Evolutionary conservation across 2,329 filamentous ascomycete species (phyloP).

Genomic region (Pseudocercospora cruenta): DNA sequence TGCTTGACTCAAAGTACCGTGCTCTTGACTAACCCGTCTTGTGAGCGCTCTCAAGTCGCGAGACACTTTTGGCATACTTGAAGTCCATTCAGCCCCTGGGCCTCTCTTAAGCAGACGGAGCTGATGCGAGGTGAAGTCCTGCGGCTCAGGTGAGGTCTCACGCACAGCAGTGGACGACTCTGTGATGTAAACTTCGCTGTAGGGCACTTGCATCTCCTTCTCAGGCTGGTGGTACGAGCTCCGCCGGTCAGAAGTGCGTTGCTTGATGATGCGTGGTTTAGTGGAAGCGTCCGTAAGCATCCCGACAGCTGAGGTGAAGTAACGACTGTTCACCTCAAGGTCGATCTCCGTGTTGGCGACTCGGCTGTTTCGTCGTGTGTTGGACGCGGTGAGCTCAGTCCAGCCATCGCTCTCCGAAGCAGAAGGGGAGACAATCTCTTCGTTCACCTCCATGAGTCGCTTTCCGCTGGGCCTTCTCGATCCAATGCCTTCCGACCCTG

Average conservation of each 20-base stretch:
- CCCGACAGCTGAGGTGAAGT: slow-evolving; percentile 30
- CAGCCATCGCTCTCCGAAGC: slow-evolving; percentile 28
- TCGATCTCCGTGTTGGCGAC: slow-evolving; percentile 27
- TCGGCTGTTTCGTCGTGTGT: slow-evolving; percentile 36
- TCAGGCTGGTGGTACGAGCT: slow-evolving; percentile 17
- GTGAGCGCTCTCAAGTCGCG: slow-evolving; percentile 32
- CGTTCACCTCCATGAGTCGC: slow-evolving; percentile 32
- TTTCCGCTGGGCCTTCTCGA: slow-evolving; percentile 9
- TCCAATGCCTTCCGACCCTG: neutral
- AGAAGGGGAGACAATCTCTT: slow-evolving; percentile 28
- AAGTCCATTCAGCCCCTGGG: slow-evolving; percentile 21
- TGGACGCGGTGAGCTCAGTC: slow-evolving; percentile 30
- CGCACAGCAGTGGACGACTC: slow-evolving; percentile 30
- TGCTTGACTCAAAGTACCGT: slow-evolving; percentile 36
- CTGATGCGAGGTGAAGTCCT: slow-evolving; percentile 23
- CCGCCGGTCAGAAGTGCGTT: slow-evolving; percentile 22
- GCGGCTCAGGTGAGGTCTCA: slow-evolving; percentile 11
- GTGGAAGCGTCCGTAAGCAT: slow-evolving; percentile 15
- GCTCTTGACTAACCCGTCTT: slow-evolving; percentile 30
- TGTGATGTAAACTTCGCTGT: slow-evolving; percentile 27
- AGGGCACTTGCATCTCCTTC: slow-evolving; percentile 26
- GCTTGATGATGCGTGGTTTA: slow-evolving; percentile 22
- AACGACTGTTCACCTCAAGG: slow-evolving; percentile 27
- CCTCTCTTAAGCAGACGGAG: slow-evolving; percentile 22
- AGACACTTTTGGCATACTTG: slow-evolving; percentile 17